Evolutionary conservation across 257 asterid genomes (phyloP).

Genomic region (Rauvolfia tetraphylla): DNA sequence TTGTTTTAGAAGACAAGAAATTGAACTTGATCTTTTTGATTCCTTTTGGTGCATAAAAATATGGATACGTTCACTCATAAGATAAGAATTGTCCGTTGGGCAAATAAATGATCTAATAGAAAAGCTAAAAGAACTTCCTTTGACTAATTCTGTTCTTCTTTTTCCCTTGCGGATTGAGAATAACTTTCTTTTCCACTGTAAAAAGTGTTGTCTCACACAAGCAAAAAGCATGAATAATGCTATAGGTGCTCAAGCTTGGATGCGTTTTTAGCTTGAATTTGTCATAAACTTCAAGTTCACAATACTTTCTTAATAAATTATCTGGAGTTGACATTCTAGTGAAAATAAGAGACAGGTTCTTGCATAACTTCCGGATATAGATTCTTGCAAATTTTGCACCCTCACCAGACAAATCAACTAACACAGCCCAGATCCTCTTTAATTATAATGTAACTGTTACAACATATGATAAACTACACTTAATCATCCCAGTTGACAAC

Average conservation of each 20-base stretch:
- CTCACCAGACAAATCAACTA: neutral
- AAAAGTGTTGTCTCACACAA: neutral
- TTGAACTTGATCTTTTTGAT: too few relatives aligned
- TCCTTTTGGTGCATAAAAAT: neutral
- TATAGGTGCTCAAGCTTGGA: neutral
- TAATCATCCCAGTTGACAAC: neutral
- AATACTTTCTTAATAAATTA: neutral
- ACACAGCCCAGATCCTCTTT: neutral
- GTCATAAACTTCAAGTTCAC: neutral
- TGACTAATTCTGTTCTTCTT: neutral
- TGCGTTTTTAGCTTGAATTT: neutral
- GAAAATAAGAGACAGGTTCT: neutral
- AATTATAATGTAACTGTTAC: neutral
- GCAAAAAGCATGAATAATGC: neutral
- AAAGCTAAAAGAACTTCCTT: neutral
- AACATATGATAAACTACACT: neutral
- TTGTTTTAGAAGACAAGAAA: neutral
- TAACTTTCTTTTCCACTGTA: neutral
- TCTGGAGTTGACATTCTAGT: neutral
- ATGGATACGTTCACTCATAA: neutral
- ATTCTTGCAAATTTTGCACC: neutral
- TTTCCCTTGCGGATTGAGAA: neutral
- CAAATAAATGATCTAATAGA: neutral
- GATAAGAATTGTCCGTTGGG: neutral
- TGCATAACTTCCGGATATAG: neutral